These are phyloP conservation scores for Taphrina flavorubra DNA, from an alignment of 1,139 yeast genomes.

Conservation along the genomic window DNA sequence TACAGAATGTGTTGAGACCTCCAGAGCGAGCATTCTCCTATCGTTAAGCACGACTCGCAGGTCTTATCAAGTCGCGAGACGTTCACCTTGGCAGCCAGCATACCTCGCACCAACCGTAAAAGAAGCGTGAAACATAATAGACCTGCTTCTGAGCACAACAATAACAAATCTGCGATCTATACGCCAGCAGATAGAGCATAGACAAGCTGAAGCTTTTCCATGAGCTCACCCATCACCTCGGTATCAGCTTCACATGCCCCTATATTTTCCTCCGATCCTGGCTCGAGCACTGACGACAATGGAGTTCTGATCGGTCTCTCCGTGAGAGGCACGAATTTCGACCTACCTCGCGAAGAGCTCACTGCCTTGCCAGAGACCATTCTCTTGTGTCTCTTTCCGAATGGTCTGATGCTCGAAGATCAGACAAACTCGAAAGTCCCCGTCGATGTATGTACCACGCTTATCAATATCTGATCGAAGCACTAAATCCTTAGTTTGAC, in stretches of 20 bases:
- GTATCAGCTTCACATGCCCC: slow-evolving; percentile 26
- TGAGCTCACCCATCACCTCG: slow-evolving; percentile 38
- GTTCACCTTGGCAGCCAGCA: too few species aligned
- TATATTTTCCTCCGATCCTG: slow-evolving; percentile 10
- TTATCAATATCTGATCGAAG: too few species aligned
- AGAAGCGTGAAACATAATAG: too few species aligned
- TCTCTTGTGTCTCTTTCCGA: slow-evolving; percentile 82
- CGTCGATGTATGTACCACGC: slow-evolving; percentile 53
- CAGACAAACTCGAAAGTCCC: slow-evolving; percentile 74
- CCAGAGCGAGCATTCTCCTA: not conserved
- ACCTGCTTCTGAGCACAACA: too few species aligned
- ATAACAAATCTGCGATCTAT: not conserved
- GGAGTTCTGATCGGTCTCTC: slow-evolving; percentile 60
- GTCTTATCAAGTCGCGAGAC: too few species aligned
- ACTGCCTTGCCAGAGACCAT: slow-evolving; percentile 91
- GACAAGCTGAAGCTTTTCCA: not conserved
- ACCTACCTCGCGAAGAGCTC: slow-evolving; percentile 83
- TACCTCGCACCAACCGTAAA: too few species aligned
- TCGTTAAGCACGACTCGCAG: too few species aligned
- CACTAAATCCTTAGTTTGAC: slow-evolving; percentile 64
- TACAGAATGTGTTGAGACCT: not conserved
- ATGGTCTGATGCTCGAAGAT: slow-evolving; percentile 86
- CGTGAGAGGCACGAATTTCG: slow-evolving; percentile 67
- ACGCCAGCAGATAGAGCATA: not conserved
- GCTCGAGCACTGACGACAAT: slow-evolving; percentile 3